Evolutionary conservation across 768 basidiomycete species (phyloP), one percentile per base, ranked within the genome.

Genomic region (Suillus sp.): DNA sequence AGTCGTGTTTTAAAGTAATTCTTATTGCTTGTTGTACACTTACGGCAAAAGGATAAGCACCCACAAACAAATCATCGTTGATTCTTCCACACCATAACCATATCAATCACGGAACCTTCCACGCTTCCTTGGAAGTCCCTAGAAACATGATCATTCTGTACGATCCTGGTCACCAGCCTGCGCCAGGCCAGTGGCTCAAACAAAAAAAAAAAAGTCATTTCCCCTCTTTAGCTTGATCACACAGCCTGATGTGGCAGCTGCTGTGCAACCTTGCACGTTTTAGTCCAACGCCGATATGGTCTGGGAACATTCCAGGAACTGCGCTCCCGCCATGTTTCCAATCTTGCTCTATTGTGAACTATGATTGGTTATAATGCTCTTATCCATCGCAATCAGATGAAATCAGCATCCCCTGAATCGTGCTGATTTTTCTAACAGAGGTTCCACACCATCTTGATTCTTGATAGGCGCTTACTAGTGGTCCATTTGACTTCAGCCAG

Each of bases 1-100:
- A 68, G 71, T 73, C 74, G 75, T 74, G 75, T 72, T 73, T 70
- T 65, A 72, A 62, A 62, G 62, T 59, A 69, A 69, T 67, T 76
- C 71, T 75, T 70, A 69, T 57, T 68, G 70, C 67, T 76, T 75
- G 71, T 76, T 75, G 73, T 72, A 69, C 62, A 62, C 68, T 75
- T 75, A 75, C 74, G 75, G 74, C 74, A 75, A 68, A 67, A 64
- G 75, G 64, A 72, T 75, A 75, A 75, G 74, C 74, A 75, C 61
- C 64, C 27, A 69, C 74, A 75, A 75, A 75, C 74, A 75, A 75
- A 64, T 59, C 59, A 71, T 60, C 50, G 74, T 77, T 75, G 68
- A 74, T 62, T 64, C 57, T 50, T 59, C 61, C 61, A 65, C 66
- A 65, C 62, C 72, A 62, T 64, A 70, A 65, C 62, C 57, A 62